Conservation (phyloP, 768 basidiomycete genomes). For the Pholiota molesta region DNA sequence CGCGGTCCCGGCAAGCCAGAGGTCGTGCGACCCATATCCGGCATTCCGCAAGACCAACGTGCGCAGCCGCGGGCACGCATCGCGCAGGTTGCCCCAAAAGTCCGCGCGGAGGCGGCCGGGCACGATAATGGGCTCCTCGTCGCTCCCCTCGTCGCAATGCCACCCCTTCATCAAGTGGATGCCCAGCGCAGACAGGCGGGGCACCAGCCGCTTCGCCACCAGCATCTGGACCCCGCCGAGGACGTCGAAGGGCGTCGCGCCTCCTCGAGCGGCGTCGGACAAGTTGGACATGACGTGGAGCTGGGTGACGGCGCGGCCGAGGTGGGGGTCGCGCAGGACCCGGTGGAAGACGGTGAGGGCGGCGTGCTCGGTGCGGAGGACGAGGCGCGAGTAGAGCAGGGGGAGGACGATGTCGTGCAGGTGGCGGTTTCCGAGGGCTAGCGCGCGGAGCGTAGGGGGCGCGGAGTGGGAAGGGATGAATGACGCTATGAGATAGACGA, state of each 20-base stretch:
- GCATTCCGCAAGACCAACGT: background rate
- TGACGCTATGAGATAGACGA: constrained; percentile 2
- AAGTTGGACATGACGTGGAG: constrained; percentile 18
- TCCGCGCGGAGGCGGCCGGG: background rate
- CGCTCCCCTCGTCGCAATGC: background rate
- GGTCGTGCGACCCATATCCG: too few relatives aligned
- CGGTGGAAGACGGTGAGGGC: background rate
- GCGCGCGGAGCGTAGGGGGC: background rate
- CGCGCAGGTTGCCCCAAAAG: background rate
- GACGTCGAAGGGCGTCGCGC: constrained; percentile 2
- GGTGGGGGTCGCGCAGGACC: background rate
- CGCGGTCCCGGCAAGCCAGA: background rate
- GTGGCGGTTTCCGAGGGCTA: constrained; percentile 4
- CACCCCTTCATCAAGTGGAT: background rate
- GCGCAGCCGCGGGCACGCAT: background rate
- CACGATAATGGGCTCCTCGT: too few relatives aligned
- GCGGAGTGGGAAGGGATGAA: background rate
- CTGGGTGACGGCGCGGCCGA: constrained; percentile 9
- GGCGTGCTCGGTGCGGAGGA: background rate
- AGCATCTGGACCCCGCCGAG: constrained; percentile 9
- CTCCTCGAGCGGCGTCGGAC: background rate
- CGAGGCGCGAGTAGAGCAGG: constrained; percentile 9
- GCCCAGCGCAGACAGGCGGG: constrained; percentile 7
- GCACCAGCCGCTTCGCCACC: background rate
- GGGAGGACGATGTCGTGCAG: constrained; percentile 9